Base-by-base conservation (phyloP, 2,329 filamentous ascomycete species). In the Hansfordia pulvinata region DNA sequence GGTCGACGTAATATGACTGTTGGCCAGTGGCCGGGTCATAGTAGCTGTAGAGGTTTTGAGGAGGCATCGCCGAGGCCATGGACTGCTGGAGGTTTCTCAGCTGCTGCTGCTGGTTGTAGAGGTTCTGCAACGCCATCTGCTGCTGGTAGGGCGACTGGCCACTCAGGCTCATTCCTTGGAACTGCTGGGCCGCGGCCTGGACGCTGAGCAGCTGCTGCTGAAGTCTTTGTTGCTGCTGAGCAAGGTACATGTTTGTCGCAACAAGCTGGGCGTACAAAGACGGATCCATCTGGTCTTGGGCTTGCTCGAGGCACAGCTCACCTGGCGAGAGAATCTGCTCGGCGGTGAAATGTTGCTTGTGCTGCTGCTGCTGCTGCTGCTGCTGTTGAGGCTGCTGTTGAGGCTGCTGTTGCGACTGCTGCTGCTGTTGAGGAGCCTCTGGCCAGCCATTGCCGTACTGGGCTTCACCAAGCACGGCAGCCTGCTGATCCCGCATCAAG, bases 171-270 rank as follows among this genome's bases (percentile, higher is more conserved):
- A 93, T 60, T 37, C 71, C 73, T 50, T 85, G 79, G 44, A 86
- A 80, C 52, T 86, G 80, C 54, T 85, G 80, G 33, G 83, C 79
- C 19, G 81, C 80, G 27, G 76, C 75, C 44, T 88, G 90, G 14
- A 94, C 74, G 37, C 62, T 81, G 40, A 84, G 71, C 38, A 96
- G 68, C 57, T 96, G 85, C 57, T 94, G 86, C 56, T 96, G 86
- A 27, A 96, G 72, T 37, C 82, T 79, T 58, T 93, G 85, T 56
- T 96, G 88, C 56, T 93, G 86, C 47, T 93, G 84, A 20, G 85
- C 84, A 26, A 98, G 68, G 47, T 92, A 93, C 49, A 90, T 60
- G 52, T 94, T 93, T 43, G 85, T 92, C 30, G 84, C 80, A 45
- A 94, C 71, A 36, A 96, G 64, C 54, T 93, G 84, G 28, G 85